Conservation (phyloP, 2,329 filamentous ascomycete genomes). For the Botrytis porri region DNA sequence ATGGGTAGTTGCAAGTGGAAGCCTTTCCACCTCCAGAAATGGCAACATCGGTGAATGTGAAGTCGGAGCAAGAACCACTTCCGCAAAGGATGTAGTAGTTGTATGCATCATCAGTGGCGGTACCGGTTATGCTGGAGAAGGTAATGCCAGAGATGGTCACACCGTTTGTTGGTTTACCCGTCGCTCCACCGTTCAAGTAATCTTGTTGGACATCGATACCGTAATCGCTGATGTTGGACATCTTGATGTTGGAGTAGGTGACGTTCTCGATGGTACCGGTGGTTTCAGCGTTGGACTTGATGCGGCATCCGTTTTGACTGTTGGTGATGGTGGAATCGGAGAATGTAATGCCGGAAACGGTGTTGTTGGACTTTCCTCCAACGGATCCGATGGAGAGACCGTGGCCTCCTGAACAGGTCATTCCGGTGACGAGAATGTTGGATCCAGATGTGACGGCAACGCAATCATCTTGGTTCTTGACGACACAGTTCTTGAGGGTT, state of each 20-base stretch:
- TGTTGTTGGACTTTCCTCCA: slow-evolving; percentile 53
- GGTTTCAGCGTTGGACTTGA: slow-evolving; percentile 40
- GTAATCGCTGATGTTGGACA: slow-evolving; percentile 46
- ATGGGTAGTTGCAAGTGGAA: slow-evolving; percentile 1
- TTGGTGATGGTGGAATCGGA: slow-evolving; percentile 46
- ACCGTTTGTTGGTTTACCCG: slow-evolving; percentile 34
- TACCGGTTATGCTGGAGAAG: slow-evolving; percentile 45
- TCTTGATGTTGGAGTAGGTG: slow-evolving; percentile 51
- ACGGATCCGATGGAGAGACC: slow-evolving; percentile 58
- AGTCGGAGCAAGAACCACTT: slow-evolving; percentile 45
- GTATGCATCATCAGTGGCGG: slow-evolving; percentile 39
- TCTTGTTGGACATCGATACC: slow-evolving; percentile 57
- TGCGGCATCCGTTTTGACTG: slow-evolving; percentile 50
- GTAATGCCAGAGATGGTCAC: slow-evolving; percentile 51
- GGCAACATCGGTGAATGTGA: slow-evolving; percentile 8
- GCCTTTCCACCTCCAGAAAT: background rate
- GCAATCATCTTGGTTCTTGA: slow-evolving; percentile 60
- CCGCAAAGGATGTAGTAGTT: slow-evolving; percentile 54
- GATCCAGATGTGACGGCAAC: slow-evolving; percentile 56
- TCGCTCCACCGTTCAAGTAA: slow-evolving; percentile 40
- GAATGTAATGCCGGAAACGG: slow-evolving; percentile 51
- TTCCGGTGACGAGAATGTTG: slow-evolving; percentile 32
- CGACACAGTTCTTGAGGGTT: slow-evolving; percentile 48
- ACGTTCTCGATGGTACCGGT: slow-evolving; percentile 45
- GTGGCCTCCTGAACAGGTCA: slow-evolving; percentile 35